Base-by-base conservation (phyloP, 108 stramenopile species). In the Skeletonema costatum region DNA sequence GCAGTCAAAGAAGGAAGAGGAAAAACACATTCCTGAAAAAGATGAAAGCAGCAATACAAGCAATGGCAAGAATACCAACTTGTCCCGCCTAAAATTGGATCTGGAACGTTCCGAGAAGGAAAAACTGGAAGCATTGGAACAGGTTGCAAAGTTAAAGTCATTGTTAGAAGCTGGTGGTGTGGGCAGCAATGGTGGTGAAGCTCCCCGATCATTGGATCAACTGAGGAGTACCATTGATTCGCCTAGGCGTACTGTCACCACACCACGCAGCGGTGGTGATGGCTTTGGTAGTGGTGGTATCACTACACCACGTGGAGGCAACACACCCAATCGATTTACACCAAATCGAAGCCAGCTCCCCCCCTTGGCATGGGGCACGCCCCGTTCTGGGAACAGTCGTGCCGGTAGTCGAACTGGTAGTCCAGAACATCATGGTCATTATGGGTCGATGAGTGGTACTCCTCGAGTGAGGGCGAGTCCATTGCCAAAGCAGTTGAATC, bases 401-500 rank as follows among this genome's bases (percentile, higher is more conserved):
- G 51, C 51, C 5, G 51, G 51, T 21, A 53, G 51, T 33, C 50
- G 74, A 4, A 65, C 39, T 36, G 53, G 50, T n/a, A 56, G 53
- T 53, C n/a, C 32, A 10, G 48, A 60, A 5, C 16, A 44, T 59
- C 35, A 53, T 64, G 39, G 59, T 64, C 39, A 41, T 65, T 17
- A 30, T 29, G 12, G 65, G 21, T 50, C 32, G 53, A 48, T 33
- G 19, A 59, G 44, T 19, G 51, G 51, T 25, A 53, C 51, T 48
- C 39, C 29, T 63, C 79, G 60, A 36, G 62, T 29, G 29, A 69
- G 50, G 75, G 62, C 46, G 41, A 76, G 13, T 31, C 89, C 86
- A 11, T 65, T 80, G 62, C 86, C 89, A 6, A 87, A 81, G 56
- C 72, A 66, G 21, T 31, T 48, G 13, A 71, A 62, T 39, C 21